phyloP scores from a whole-genome alignment of 768 basidiomycete species.

The Pseudohyphozyma bogoriensis region DNA sequence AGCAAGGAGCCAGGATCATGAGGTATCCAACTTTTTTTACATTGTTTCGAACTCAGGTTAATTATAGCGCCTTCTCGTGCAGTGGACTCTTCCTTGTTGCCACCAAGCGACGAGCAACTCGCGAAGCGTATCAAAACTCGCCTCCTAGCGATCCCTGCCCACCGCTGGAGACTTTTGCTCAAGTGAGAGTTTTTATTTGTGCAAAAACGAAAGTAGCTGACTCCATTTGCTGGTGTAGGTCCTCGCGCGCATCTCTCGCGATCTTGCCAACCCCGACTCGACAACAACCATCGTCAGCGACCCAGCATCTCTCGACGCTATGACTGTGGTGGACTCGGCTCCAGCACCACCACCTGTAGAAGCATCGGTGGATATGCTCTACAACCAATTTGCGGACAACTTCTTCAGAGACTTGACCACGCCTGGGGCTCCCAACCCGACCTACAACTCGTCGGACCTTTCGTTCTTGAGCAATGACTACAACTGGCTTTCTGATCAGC shows the following conservation, averaged over 20 bases:
- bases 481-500: too few relatives aligned
- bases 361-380: background rate
- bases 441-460: too few relatives aligned
- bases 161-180: background rate
- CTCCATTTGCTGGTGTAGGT: background rate
- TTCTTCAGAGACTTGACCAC: background rate
- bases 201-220: too few relatives aligned
- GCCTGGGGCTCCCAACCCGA: background rate
- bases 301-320: too few relatives aligned
- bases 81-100: conserved; percentile 18
- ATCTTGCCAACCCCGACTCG: background rate
- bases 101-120: conserved; percentile 6
- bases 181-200: too few relatives aligned
- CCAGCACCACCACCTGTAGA: background rate
- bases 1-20: conserved; percentile 4
- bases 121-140: background rate
- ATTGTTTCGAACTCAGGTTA: background rate
- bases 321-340: too few relatives aligned
- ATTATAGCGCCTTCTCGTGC: background rate
- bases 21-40: background rate
- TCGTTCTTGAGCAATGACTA: too few relatives aligned
- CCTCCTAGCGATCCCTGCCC: background rate
- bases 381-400: background rate
- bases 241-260: background rate
- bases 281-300: background rate